phyloP scores from a whole-genome alignment of 257 asterid genomes.

The Solanum rostratum region DNA sequence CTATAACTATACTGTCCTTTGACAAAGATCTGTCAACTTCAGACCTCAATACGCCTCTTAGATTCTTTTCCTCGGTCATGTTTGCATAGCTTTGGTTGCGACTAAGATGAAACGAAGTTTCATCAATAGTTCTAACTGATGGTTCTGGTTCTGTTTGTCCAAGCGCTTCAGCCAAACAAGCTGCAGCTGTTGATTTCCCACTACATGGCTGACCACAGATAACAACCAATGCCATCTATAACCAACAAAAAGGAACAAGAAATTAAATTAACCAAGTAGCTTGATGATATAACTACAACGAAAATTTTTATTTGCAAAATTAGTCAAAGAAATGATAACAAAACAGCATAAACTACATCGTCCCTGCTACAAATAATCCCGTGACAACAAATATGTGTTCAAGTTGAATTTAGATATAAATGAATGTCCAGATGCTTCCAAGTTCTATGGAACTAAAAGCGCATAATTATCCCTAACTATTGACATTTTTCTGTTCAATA shows the following conservation, averaged over 20 bases:
- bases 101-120: constrained; percentile 73
- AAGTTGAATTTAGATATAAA: background rate
- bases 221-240: constrained; percentile 90
- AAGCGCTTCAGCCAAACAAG: constrained; percentile 70
- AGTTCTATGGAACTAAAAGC: background rate
- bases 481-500: background rate
- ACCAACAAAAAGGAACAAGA: background rate
- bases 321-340: background rate
- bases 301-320: background rate
- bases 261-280: background rate
- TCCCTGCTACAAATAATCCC: background rate
- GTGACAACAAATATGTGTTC: background rate
- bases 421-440: background rate
- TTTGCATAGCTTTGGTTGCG: constrained; percentile 72
- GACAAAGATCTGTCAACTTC: constrained; percentile 89
- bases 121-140: constrained; percentile 55
- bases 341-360: background rate
- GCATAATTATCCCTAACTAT: background rate
- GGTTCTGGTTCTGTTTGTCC: constrained; percentile 56
- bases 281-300: background rate
- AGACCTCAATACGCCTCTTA: constrained; percentile 88
- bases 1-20: constrained; percentile 59
- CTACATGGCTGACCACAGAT: constrained; percentile 97
- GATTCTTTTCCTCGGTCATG: constrained; percentile 88
- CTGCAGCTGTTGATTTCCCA: constrained; percentile 80